These are phyloP conservation scores for Miscanthus lutarioriparius DNA, from an alignment of 176 grass and related monocot genomes.

Conservation along the genomic window DNA sequence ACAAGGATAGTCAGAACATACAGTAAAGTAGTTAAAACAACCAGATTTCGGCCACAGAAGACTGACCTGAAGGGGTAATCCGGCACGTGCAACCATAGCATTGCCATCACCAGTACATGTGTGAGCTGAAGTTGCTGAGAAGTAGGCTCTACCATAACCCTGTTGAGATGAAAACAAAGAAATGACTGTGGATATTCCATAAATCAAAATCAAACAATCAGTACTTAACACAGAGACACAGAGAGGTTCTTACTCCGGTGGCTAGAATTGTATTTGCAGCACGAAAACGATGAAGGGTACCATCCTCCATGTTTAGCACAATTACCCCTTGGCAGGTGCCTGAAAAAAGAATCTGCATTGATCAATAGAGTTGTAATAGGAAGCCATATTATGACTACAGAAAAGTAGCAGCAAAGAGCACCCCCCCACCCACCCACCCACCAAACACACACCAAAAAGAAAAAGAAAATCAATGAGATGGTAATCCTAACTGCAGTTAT, in stretches of 20 bases:
- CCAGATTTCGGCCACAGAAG: not conserved
- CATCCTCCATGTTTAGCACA: constrained; percentile 98
- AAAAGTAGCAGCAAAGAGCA: not conserved
- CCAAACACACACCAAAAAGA: too few relatives aligned
- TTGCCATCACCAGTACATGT: constrained; percentile 99
- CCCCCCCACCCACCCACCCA: too few relatives aligned
- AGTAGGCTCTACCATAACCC: constrained; percentile 88
- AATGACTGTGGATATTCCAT: not conserved
- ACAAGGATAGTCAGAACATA: constrained; percentile 8
- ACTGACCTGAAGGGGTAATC: constrained; percentile 83
- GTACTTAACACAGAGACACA: too few relatives aligned
- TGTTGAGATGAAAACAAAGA: not conserved
- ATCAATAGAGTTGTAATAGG: not conserved
- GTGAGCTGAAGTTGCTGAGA: constrained; percentile 96
- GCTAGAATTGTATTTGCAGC: constrained; percentile 83
- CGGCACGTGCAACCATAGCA: constrained; percentile 96
- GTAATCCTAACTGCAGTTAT: not conserved
- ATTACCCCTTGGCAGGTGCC: constrained; percentile 32
- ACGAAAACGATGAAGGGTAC: constrained; percentile 89
- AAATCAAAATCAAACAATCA: not conserved
- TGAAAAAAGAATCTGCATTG: not conserved
- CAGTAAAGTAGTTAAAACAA: too few relatives aligned
- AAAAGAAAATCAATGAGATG: not conserved
- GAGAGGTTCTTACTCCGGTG: constrained; percentile 55
- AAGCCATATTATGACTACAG: not conserved